phyloP scores from a whole-genome alignment of 768 basidiomycete species.

The Suillus spraguei region DNA sequence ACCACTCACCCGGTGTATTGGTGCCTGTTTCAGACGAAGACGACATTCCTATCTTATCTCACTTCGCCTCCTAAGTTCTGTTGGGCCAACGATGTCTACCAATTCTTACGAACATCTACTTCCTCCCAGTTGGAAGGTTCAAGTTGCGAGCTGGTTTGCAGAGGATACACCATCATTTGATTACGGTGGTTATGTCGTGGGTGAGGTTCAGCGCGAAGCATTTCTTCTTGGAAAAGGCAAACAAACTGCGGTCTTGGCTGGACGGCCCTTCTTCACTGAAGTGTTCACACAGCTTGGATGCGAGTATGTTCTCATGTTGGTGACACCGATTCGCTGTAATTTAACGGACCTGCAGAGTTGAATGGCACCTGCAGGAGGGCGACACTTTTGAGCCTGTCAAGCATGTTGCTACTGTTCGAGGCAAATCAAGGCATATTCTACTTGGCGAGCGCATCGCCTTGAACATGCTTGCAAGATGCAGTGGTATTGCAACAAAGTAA shows the following conservation, averaged over 20 bases:
- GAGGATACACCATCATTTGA: slow-evolving; percentile 98
- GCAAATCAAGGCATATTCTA: slow-evolving; percentile 85
- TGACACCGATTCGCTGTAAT: background rate
- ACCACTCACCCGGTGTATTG: background rate
- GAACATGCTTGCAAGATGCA: slow-evolving; percentile 92
- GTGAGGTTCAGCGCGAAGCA: slow-evolving; percentile 84
- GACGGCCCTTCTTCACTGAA: slow-evolving; percentile 94
- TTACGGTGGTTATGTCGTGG: slow-evolving; percentile 95
- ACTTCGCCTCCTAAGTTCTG: background rate
- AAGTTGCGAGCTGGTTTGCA: slow-evolving; percentile 79
- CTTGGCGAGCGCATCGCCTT: slow-evolving; percentile 92
- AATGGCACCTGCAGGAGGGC: slow-evolving; percentile 92
- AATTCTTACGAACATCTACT: slow-evolving; percentile 64
- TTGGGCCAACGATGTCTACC: slow-evolving; percentile 18
- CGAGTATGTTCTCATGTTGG: slow-evolving; percentile 59
- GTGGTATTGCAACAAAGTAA: slow-evolving; percentile 95
- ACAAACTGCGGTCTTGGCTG: slow-evolving; percentile 79
- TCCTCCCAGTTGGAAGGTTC: slow-evolving; percentile 89
- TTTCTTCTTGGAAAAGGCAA: slow-evolving; percentile 90
- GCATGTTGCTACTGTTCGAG: slow-evolving; percentile 88
- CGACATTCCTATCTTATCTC: background rate
- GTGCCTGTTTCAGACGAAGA: background rate
- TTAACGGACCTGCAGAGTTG: slow-evolving; percentile 57
- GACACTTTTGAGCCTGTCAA: slow-evolving; percentile 77
- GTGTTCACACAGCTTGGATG: slow-evolving; percentile 89